Base-by-base conservation (phyloP, 2,329 filamentous ascomycete species). In the Aspergillus texensis region DNA sequence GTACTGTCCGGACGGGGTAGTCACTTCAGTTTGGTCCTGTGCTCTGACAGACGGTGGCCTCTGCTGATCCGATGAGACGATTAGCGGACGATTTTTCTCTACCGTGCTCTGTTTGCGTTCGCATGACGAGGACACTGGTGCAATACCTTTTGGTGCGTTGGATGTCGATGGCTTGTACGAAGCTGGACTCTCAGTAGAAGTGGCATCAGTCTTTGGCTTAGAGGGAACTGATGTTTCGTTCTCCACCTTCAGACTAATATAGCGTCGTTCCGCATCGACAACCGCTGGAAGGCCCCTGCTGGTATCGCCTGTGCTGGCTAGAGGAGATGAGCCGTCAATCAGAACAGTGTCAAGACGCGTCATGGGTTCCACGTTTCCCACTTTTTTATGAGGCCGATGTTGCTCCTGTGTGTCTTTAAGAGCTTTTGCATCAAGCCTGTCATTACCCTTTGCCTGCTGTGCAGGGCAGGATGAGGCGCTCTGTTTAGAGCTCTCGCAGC, bases 271-370 rank as follows among this genome's bases (percentile, higher is more conserved):
- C 11, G 53, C 57, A 8, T 55, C 60, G 54, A 69, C 43, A 28
- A 70, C 6, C 34, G 66, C 64, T 3, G 61, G 52, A 21, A 64
- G 65, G 30, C 65, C 64, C 36, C 45, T 64, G 26, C 67, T 68
- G 3, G 34, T 61, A 45, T 67, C 65, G 12, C 66, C 69, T 30
- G 65, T 61, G n/a, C 62, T 64, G 14, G 64, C 62, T n/a, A 57
- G 43, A 24, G 67, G 66, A 12, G 68, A 70, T 2, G 66, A 68
- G 30, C 68, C 63, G 39, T 62, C 62, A n/a, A 67, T 61, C 36
- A 67, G 30, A 36, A 67, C 32, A 6, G 62, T 63, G 24, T 65
- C 60, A 9, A 68, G 63, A 26, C 32, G 57, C 8, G 54, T 21
- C 28, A 57, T 58, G 11, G 48, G 60, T 19, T 59, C 53, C 10